Base-by-base conservation (phyloP, 179 eudicot genomes). In the Pouteria campechiana region DNA sequence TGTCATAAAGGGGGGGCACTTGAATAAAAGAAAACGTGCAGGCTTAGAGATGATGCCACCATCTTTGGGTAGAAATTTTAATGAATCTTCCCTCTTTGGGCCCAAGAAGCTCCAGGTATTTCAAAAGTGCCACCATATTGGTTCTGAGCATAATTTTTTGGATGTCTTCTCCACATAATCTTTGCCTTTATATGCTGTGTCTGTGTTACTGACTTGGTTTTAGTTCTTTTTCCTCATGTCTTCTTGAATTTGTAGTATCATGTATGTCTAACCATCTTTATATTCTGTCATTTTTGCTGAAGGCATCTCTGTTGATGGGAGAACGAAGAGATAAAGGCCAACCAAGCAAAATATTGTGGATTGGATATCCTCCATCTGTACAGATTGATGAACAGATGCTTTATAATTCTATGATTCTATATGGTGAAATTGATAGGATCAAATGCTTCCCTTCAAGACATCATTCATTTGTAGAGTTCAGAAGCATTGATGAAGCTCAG, bases 31-130 rank as follows among this genome's bases (percentile, higher is more conserved):
- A 46, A 79, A 64, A 16, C 72, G 60, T 32, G 57, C 57, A 49
- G 88, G 76, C 57, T 36, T 76, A 41, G 50, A 69, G 24, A 72
- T 80, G 83, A 59, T 49, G 44, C 64, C 59, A 46, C 81, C 65
- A 50, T 81, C 81, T 25, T 18, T 42, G 2, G 12, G 52, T 49
- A 44, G 71, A 57, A 64, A 57, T 46, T 57, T 63, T 54, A 39
- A 67, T 23, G 86, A 78, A 28, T 61, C 72, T 15, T 15, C 58
- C 16, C 72, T 56, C 58, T 20, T 69, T 24, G 93, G 79, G 22
- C 58, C 73, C 25, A 71, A 62, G 61, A 64, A 75, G 39, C 65
- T 42, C 39, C 76, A 55, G 71, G 83, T 76, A 41, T n/a, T n/a
- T n/a, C n/a, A n/a, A n/a, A n/a, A n/a, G n/a, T n/a, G n/a, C n/a